Evolutionary conservation across 352 stramenopile species (phyloP), one percentile per base, ranked within the genome.

Genomic region (Thraustotheca clavata): DNA sequence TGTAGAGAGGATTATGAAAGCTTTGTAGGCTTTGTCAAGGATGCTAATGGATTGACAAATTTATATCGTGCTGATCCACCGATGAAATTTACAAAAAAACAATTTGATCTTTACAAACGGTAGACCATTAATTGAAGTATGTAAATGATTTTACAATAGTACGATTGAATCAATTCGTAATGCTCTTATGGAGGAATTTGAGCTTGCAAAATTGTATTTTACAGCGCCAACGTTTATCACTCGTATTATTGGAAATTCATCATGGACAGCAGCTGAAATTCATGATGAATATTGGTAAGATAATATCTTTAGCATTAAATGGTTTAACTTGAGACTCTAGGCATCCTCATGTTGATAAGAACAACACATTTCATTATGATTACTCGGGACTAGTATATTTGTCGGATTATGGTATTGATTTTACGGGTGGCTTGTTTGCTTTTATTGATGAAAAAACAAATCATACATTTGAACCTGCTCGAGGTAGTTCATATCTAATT

Each of bases 181-280:
- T 52, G 75, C 76, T 20, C 46, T 96, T 33, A 86, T 94, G 55
- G 73, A 89, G 18, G 83, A 91, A 54, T 96, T 96, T 49, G 27
- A 74, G 33, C 67, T 94, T 8, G 68, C 86, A 43, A 67, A 76
- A 35, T 72, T 96, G 35, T 94, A 96, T 62, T 97, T 97, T 63
- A 96, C 89, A n/a, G 90, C 87, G 18, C 90, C 90, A 18, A 97
- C 90, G 9, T 97, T 97, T 70, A 92, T 97, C 48, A 96, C 90
- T 31, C 81, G 89, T 4, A 76, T 96, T 8, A 73, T 91, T 26
- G 88, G 87, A n/a, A 94, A 95, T 49, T 67, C 71, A 24, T 81
- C 77, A 7, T 97, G 89, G 89, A 72, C 57, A 4, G 84, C 89
- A 4, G 52, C 48, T 0, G 82, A 91, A 35, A 69, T 96, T 31